phyloP scores from a whole-genome alignment of 2,329 filamentous ascomycete species.

The Torrubiella hemipterigena region DNA sequence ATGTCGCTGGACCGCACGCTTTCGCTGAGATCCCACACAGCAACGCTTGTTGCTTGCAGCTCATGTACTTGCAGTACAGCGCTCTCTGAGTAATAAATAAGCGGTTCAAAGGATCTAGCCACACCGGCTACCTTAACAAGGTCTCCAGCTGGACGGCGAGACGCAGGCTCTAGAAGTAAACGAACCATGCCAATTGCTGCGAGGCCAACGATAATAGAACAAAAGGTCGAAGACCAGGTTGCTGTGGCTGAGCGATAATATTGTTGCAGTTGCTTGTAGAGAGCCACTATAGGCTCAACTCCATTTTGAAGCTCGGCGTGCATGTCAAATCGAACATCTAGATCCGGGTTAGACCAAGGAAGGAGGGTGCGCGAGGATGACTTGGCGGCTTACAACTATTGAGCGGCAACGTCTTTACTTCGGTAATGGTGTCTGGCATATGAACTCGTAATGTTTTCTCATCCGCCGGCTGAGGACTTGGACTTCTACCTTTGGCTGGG shows the following conservation, averaged over 20 bases:
- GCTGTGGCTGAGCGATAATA: slow-evolving; percentile 50
- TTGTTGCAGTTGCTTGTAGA: slow-evolving; percentile 50
- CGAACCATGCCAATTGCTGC: slow-evolving; percentile 54
- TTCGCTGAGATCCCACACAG: slow-evolving; percentile 90
- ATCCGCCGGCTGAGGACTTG: slow-evolving; percentile 33
- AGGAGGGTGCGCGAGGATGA: too few species aligned
- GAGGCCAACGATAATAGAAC: slow-evolving; percentile 48
- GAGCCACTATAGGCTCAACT: slow-evolving; percentile 71
- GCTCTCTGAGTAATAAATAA: slow-evolving; percentile 90
- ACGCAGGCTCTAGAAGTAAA: slow-evolving; percentile 57
- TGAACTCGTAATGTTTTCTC: slow-evolving; percentile 26
- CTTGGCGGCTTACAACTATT: slow-evolving; percentile 47
- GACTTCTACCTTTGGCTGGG: slow-evolving; percentile 35
- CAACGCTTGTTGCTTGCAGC: slow-evolving; percentile 80
- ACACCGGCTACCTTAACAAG: slow-evolving; percentile 83
- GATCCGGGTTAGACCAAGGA: not conserved
- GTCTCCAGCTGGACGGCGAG: slow-evolving; percentile 37
- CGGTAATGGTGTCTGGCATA: slow-evolving; percentile 15
- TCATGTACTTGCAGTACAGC: slow-evolving; percentile 77
- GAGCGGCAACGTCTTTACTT: slow-evolving; percentile 16
- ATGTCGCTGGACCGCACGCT: slow-evolving; percentile 82
- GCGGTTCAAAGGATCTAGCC: slow-evolving; percentile 82
- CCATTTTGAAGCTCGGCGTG: slow-evolving; percentile 81
- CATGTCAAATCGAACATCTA: slow-evolving; percentile 80
- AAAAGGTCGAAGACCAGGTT: slow-evolving; percentile 56